Percentiles rank a stretch among this genome's conserved stretches.
These are phyloP conservation scores for Cladophialophora yegresii DNA, from an alignment of 2,329 filamentous ascomycete species.

Conservation along the genomic window DNA sequence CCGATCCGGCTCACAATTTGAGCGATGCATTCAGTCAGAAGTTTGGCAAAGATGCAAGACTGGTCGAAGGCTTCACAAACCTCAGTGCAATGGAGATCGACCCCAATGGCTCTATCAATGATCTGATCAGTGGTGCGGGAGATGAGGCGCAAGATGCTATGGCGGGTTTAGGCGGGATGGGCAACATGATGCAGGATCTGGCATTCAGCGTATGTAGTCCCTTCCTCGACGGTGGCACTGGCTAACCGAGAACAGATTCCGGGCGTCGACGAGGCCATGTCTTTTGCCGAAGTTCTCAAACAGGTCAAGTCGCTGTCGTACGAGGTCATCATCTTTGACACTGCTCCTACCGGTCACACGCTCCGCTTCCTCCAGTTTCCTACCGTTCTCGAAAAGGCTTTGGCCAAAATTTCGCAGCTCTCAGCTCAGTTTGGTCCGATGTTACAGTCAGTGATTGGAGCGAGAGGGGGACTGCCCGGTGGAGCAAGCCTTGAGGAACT, in stretches of 20 bases:
- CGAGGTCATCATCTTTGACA: conserved; percentile 99
- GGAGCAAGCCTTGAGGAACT: conserved; percentile 92
- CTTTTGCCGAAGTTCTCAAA: conserved; percentile 97
- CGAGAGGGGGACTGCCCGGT: conserved; percentile 75
- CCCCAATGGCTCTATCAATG: conserved; percentile 95
- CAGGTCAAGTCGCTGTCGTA: conserved; percentile 99
- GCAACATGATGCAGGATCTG: conserved; percentile 97
- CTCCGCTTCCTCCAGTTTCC: conserved; percentile 98
- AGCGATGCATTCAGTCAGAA: conserved; percentile 98
- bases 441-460: conserved; percentile 87
- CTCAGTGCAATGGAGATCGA: conserved; percentile 99
- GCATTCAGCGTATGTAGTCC: conserved; percentile 73
- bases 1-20: conserved; percentile 96
- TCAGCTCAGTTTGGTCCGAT: conserved; percentile 94
- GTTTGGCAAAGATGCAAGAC: conserved; percentile 95
- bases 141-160: conserved; percentile 70
- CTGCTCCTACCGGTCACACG: conserved; percentile 94
- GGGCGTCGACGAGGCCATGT: conserved; percentile 99
- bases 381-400: conserved; percentile 93
- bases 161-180: conserved; percentile 69
- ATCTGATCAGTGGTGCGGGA: conserved; percentile 78
- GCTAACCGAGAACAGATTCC: conserved; percentile 68
- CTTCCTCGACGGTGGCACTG: neutral
- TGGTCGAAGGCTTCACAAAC: conserved; percentile 89
- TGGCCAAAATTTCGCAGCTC: conserved; percentile 94